Evolutionary conservation across 164 flowering plant genomes (phyloP).

Genomic region (Taxillus chinensis): DNA sequence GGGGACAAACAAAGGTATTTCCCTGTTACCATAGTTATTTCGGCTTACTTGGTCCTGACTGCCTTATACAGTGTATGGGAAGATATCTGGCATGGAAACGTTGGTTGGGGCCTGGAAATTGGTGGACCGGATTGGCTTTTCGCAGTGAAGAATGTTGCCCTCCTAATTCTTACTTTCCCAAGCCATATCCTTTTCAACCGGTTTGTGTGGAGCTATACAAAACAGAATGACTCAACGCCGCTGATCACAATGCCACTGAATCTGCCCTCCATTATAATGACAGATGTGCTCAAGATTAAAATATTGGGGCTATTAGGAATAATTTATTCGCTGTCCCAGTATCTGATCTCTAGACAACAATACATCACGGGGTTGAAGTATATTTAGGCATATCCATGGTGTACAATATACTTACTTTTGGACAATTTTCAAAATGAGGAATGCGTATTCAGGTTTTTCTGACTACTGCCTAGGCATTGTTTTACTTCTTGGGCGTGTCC

Average conservation of each 20-base stretch:
- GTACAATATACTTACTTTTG: conserved; percentile 16
- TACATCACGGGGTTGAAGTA: conserved; percentile 82
- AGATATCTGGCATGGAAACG: conserved; percentile 82
- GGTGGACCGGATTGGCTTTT: conserved; percentile 96
- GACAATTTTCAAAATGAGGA: conserved; percentile 20
- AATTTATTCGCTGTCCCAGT: conserved; percentile 81
- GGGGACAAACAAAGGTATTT: conserved; percentile 93
- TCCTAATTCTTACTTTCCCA: conserved; percentile 84
- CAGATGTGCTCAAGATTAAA: conserved; percentile 72
- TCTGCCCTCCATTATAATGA: conserved; percentile 64
- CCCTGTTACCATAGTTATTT: conserved; percentile 69
- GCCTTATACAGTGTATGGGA: conserved; percentile 81
- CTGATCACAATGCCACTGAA: conserved; percentile 79
- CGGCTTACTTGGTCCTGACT: conserved; percentile 61
- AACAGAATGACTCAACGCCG: conserved; percentile 54
- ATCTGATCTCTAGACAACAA: conserved; percentile 85
- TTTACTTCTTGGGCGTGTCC: too few species aligned
- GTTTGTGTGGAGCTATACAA: conserved; percentile 82
- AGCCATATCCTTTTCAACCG: conserved; percentile 90
- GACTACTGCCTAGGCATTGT: not conserved
- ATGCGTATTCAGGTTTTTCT: conserved; percentile 13
- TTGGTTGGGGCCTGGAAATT: conserved; percentile 81
- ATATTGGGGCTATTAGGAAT: conserved; percentile 82
- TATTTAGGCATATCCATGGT: conserved; percentile 40
- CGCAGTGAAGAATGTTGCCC: conserved; percentile 82